Conservation (phyloP, 2,329 filamentous ascomycete genomes). For the Domatiomyces globalis region DNA sequence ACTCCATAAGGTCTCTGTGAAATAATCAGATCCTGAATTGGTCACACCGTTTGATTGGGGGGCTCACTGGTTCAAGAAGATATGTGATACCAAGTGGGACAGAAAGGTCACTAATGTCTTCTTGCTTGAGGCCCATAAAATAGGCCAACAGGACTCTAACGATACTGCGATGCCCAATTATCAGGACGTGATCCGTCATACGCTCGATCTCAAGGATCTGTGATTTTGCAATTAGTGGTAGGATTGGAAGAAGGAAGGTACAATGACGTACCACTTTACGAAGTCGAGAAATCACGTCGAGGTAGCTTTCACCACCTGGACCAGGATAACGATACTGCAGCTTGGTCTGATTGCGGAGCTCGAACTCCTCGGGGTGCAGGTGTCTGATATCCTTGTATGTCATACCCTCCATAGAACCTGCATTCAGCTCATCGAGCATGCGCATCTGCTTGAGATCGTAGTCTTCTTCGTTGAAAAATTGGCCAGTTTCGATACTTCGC, state of each 20-base stretch:
- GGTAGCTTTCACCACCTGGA: slow-evolving; percentile 86
- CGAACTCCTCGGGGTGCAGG: slow-evolving; percentile 69
- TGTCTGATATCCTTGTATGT: slow-evolving; percentile 80
- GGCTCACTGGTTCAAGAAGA: slow-evolving; percentile 62
- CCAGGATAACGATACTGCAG: slow-evolving; percentile 94
- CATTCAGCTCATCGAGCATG: slow-evolving; percentile 93
- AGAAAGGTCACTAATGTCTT: slow-evolving; percentile 88
- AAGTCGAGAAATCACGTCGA: slow-evolving; percentile 91
- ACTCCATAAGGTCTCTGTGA: slow-evolving; percentile 77
- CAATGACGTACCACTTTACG: slow-evolving; percentile 50
- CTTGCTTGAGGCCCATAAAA: slow-evolving; percentile 80
- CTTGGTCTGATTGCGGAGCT: slow-evolving; percentile 68
- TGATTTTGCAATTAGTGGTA: background rate
- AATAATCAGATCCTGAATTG: slow-evolving; percentile 2
- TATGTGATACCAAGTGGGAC: slow-evolving; percentile 89
- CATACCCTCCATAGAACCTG: slow-evolving; percentile 83
- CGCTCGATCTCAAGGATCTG: slow-evolving; percentile 84
- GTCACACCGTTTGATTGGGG: background rate
- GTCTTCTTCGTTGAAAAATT: slow-evolving; percentile 88
- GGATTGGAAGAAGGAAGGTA: background rate
- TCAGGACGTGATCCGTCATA: slow-evolving; percentile 86
- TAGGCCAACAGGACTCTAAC: slow-evolving; percentile 89
- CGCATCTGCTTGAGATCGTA: slow-evolving; percentile 96
- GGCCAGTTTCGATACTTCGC: slow-evolving; percentile 72
- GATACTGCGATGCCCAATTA: slow-evolving; percentile 85